Evolutionary conservation across 768 basidiomycete genomes (phyloP).

Genomic region (Collybia nuda): DNA sequence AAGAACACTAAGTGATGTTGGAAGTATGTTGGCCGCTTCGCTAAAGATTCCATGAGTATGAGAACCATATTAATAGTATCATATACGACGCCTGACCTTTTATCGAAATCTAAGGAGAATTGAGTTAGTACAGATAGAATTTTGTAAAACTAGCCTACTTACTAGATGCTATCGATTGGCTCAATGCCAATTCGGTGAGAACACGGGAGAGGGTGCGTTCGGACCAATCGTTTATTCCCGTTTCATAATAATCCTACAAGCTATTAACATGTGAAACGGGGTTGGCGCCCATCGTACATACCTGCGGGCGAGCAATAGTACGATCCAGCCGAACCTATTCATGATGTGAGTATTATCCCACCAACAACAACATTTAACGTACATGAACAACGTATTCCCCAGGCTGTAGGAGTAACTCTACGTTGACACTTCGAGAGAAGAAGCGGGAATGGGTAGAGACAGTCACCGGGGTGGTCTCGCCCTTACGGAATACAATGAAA

Average conservation of each 20-base stretch:
- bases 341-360: neutral
- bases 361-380: neutral
- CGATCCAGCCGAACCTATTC: slow-evolving; percentile 16
- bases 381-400: slow-evolving; percentile 30
- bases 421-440: slow-evolving; percentile 24
- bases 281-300: neutral
- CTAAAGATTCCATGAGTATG: slow-evolving; percentile 5
- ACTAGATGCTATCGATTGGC: slow-evolving; percentile 15
- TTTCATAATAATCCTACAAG: slow-evolving; percentile 1
- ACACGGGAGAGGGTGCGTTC: slow-evolving; percentile 9
- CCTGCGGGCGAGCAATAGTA: neutral
- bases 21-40: slow-evolving; percentile 7
- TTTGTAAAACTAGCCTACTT: slow-evolving; percentile 1
- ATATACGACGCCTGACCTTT: slow-evolving; percentile 5
- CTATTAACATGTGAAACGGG: neutral
- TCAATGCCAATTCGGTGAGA: slow-evolving; percentile 11
- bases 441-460: slow-evolving; percentile 14
- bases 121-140: neutral
- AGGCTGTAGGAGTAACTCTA: slow-evolving; percentile 21
- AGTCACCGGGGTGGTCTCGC: slow-evolving; percentile 21
- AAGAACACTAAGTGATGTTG: slow-evolving; percentile 15
- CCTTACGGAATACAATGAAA: slow-evolving; percentile 35
- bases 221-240: slow-evolving; percentile 5
- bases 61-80: neutral
- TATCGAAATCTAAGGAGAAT: slow-evolving; percentile 10